Percentiles rank a stretch among this genome's conserved stretches.
Conservation (phyloP, 179 eudicot genomes). For the Beta corolliflora region DNA sequence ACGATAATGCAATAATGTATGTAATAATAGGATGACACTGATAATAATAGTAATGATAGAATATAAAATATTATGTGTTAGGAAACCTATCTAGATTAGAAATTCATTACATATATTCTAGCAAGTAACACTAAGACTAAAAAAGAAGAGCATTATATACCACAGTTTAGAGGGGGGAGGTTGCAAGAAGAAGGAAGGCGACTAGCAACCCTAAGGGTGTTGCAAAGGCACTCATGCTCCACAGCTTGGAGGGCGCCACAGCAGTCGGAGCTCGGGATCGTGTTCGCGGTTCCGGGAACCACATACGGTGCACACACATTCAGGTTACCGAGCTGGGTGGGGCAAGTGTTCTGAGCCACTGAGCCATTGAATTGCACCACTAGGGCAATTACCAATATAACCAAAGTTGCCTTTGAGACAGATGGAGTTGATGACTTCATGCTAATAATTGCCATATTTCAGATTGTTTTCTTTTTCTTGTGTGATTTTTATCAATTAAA, state of each 20-base stretch:
- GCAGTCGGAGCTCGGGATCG: constrained; percentile 59
- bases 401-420: constrained; percentile 19
- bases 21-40: not conserved
- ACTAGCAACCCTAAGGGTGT: constrained; percentile 62
- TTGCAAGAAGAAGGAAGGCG: constrained; percentile 74
- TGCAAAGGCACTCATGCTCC: constrained; percentile 70
- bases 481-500: not conserved
- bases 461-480: not conserved
- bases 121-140: too few species aligned
- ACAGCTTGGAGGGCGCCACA: constrained; percentile 66
- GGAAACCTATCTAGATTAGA: too few species aligned
- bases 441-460: constrained; percentile 4
- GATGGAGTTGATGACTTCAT: constrained; percentile 10
- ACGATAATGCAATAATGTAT: not conserved
- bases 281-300: constrained; percentile 47
- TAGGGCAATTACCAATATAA: constrained; percentile 30
- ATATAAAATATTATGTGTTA: too few species aligned
- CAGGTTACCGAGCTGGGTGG: constrained; percentile 44
- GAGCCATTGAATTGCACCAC: constrained; percentile 32
- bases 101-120: too few species aligned
- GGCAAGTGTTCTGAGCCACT: constrained; percentile 33
- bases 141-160: not conserved
- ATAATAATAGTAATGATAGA: too few species aligned
- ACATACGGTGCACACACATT: constrained; percentile 68
- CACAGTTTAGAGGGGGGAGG: constrained; percentile 59